Evolutionary conservation across 108 stramenopile genomes (phyloP), one percentile per base, ranked within the genome.

Genomic region (Fragilaria radians): DNA sequence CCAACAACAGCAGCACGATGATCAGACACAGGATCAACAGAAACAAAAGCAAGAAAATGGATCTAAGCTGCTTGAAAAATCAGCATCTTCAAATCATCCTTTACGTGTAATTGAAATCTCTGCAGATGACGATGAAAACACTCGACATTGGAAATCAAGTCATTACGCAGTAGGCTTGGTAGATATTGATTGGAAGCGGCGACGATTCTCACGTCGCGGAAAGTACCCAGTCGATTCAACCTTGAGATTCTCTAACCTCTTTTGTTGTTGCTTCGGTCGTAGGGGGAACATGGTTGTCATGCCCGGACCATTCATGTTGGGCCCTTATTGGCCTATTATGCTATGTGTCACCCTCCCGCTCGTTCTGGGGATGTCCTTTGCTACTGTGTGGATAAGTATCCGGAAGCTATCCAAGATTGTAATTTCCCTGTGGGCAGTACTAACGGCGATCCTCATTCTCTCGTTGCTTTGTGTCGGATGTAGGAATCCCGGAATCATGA

Each of bases 401-500:
- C 25, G 14, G 70, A 28, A 65, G 65, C 18, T 78, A 26, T 29
- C 68, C 74, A 24, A 26, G 17, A 31, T 24, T 25, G 48, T 80
- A 1, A 51, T 68, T 9, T 45, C 61, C 1, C 53, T 60, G 14
- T 79, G 70, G 66, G 46, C 54, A 5, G 46, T 74, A 28, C 48
- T 66, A 46, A 65, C 67, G 3, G 47, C 57, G 24, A 27, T 59
- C 19, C 23, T 74, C 52, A 23, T 71, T 17, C 30, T 75, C 48
- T 73, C 85, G 2, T 52, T 86, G 42, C 42, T 54, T 18, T 61
- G 68, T 58, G 62, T 67, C 0, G 54, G 80, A 17, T 80, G 76
- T 66, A 48, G 62, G 5, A 62, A 86, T 64, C 85, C 85, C 9
- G 85, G 85, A 3, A 74, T 86, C 36, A 47, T 80, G 33, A 52